phyloP scores from a whole-genome alignment of 1,284 basidiomycete genomes.

The Puccinia sorghi region DNA sequence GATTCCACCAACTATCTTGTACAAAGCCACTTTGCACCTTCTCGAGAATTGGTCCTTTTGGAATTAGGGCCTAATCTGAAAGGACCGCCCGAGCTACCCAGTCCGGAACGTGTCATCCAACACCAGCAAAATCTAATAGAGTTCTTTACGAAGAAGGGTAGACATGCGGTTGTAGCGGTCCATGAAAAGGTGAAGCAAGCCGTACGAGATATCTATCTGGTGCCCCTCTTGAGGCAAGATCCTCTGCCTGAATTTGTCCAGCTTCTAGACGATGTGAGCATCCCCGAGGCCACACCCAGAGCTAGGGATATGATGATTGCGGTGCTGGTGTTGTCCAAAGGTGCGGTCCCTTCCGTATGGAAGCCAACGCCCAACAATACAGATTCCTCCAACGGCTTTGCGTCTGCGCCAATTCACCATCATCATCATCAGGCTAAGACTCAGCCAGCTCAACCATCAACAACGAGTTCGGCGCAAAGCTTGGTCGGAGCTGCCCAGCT shows the following conservation, averaged over 20 bases:
- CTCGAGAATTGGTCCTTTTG: constrained; percentile 55
- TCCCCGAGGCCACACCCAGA: constrained; percentile 66
- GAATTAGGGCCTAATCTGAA: constrained; percentile 54
- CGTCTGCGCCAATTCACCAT: neutral
- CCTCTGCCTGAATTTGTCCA: constrained; percentile 81
- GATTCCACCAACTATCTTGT: constrained; percentile 56
- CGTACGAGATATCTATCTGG: constrained; percentile 82
- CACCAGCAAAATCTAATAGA: constrained; percentile 54
- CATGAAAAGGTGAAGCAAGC: constrained; percentile 51
- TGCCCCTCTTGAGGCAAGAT: constrained; percentile 71
- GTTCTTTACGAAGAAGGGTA: constrained; percentile 53
- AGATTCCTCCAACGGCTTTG: constrained; percentile 3
- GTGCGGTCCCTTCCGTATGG: constrained; percentile 58
- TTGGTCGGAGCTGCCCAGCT: neutral
- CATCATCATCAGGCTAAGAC: neutral
- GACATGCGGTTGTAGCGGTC: constrained; percentile 55
- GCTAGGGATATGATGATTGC: constrained; percentile 71
- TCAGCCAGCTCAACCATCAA: neutral
- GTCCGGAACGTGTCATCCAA: constrained; percentile 51
- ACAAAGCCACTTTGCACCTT: constrained; percentile 54
- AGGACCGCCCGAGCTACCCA: constrained; percentile 54
- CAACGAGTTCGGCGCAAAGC: neutral
- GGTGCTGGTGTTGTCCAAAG: constrained; percentile 77
- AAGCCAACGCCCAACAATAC: neutral
- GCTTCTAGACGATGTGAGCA: constrained; percentile 72